phyloP scores from a whole-genome alignment of 176 grass and related monocot species.

The Cocos nucifera region DNA sequence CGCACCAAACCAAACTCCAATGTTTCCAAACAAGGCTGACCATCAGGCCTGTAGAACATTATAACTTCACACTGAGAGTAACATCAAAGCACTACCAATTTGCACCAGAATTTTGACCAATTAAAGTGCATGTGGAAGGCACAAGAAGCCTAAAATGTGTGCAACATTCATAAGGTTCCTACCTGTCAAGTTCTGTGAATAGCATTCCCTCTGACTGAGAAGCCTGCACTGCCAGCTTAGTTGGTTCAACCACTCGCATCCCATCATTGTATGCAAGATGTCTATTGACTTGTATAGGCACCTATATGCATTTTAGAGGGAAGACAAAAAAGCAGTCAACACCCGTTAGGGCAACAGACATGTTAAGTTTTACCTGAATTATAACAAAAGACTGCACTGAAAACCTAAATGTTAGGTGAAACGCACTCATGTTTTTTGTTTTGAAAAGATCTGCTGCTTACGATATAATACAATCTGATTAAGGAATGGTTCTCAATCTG shows the following conservation, averaged over 20 bases:
- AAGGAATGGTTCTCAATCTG: no score
- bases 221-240: conserved; percentile 31
- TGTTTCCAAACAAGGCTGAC: conserved; percentile 55
- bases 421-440: no score
- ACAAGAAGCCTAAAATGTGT: no score
- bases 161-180: conserved; percentile 12
- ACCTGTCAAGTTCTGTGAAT: conserved; percentile 89
- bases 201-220: conserved; percentile 48
- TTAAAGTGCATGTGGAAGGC: no score
- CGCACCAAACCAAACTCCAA: conserved; percentile 67
- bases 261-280: conserved; percentile 79
- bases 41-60: conserved; percentile 50
- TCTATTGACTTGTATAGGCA: conserved; percentile 82
- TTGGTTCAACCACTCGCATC: conserved; percentile 62
- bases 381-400: no score
- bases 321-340: neutral
- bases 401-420: no score
- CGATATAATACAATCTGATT: no score
- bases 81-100: no score
- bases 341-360: neutral
- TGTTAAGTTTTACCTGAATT: no score
- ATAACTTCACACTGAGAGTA: no score
- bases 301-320: conserved; percentile 24
- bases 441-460: no score
- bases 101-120: no score